Evolutionary conservation across 2,329 filamentous ascomycete species (phyloP), one percentile per base, ranked within the genome.

Genomic region (Penicillium brasilianum): DNA sequence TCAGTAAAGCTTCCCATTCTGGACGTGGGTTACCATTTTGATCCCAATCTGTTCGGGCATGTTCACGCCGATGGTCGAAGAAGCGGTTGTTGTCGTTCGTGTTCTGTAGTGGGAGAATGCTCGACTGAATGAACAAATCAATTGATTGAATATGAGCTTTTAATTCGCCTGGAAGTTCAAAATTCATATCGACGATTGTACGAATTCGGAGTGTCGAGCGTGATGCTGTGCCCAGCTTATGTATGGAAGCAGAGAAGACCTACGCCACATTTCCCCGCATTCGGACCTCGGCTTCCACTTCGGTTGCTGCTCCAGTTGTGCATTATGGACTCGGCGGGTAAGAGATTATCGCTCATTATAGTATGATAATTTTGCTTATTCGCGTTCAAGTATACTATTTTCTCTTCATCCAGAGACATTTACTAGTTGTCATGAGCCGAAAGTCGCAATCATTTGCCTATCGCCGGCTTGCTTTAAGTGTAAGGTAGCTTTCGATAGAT

Each of bases 61-160:
- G 81, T 67, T 89, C 86, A 64, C 86, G 84, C 18, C 86, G 82
- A 72, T 89, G 84, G 72, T 88, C 86, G 74, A 89, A 88, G 81
- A 89, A 89, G 60, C 85, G 83, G 57, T 85, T 79, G 69, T 88
- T 88, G 71, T 88, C 84, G 68, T 85, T 74, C 25, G 76, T 74
- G 63, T 82, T 74, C 71, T 88, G 71, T 10, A 72, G 61, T 2
- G 71, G 70, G 18, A 72, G 63, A 22, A 72, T 88, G 52, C 81
- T 80, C 14, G 72, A 69, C 2, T 81, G 76, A 65, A 88, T 87
- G 75, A 88, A 88, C n/a, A 70, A 69, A 73, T 88, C 85, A 13
- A 88, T 76, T n/a, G 76, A 72, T 30, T 71, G 60, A 32, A 87
- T 73, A 68, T 84, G 84, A 7, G 76, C 60, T 46, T 80, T 70